Percentiles rank a stretch among this genome's conserved stretches.
Evolutionary conservation across 805 yeast genomes (phyloP).

Genomic region (Saccharomycopsis amapae): DNA sequence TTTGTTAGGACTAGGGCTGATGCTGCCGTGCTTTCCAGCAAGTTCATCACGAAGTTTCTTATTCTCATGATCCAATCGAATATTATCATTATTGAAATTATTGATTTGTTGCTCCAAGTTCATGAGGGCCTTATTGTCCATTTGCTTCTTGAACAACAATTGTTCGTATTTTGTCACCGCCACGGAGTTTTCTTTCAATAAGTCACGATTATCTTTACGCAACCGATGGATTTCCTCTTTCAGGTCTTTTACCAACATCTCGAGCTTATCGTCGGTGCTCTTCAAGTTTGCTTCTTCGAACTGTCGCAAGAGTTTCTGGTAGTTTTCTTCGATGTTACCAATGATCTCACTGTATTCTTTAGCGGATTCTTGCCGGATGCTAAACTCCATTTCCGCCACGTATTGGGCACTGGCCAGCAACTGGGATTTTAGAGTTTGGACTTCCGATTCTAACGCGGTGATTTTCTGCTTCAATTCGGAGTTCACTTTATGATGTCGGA

Average conservation of each 20-base stretch:
- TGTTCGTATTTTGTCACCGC: slow-evolving; percentile 12
- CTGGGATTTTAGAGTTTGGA: neutral
- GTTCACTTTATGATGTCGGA: neutral
- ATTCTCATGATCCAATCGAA: slow-evolving; percentile 11
- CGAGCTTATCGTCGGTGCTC: slow-evolving; percentile 37
- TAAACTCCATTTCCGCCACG: slow-evolving; percentile 8
- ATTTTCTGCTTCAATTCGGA: neutral
- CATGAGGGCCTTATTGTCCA: slow-evolving; percentile 3
- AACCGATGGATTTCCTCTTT: slow-evolving; percentile 17
- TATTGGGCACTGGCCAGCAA: slow-evolving; percentile 1
- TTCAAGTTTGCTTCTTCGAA: slow-evolving; percentile 41
- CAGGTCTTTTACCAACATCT: slow-evolving; percentile 12
- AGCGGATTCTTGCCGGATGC: slow-evolving; percentile 14
- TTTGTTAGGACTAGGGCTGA: neutral
- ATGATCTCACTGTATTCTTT: slow-evolving; percentile 14
- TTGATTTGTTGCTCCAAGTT: slow-evolving; percentile 16
- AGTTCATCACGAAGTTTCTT: slow-evolving; percentile 8
- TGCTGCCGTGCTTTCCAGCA: neutral
- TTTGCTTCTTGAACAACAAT: slow-evolving; percentile 6
- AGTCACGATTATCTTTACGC: slow-evolving; percentile 12
- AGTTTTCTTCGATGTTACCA: slow-evolving; percentile 14
- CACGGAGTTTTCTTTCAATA: slow-evolving; percentile 15
- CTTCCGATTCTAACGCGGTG: neutral
- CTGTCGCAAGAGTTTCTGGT: slow-evolving; percentile 34
- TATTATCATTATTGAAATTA: slow-evolving; percentile 17